Percentiles rank a stretch among this genome's conserved stretches.
Evolutionary conservation across 1,284 basidiomycete genomes (phyloP).

Genomic region (Pulchroboletus neoregius): DNA sequence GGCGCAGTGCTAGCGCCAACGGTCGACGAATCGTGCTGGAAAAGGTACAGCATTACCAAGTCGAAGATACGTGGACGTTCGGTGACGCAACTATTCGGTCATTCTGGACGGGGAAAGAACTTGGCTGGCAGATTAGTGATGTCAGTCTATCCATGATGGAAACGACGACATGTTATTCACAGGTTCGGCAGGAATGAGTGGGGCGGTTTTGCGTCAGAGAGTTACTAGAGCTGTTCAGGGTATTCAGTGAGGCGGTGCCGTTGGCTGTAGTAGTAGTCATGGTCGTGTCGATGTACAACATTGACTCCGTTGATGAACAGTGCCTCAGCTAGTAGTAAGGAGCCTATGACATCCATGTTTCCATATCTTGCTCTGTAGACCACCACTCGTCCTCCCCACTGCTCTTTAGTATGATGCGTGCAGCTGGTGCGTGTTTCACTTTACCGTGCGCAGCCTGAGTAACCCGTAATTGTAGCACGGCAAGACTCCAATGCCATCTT

Average conservation of each 20-base stretch:
- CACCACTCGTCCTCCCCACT: not conserved
- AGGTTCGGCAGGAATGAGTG: constrained; percentile 5
- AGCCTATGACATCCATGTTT: not conserved
- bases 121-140: constrained; percentile 76
- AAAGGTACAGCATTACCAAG: constrained; percentile 40
- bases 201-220: not conserved
- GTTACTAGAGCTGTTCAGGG: not conserved
- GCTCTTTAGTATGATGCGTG: constrained; percentile 13
- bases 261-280: constrained; percentile 18
- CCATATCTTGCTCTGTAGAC: constrained; percentile 14
- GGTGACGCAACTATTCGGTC: constrained; percentile 70
- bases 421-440: constrained; percentile 18
- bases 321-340: not conserved
- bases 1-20: constrained; percentile 32
- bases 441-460: not conserved
- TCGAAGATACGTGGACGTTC: constrained; percentile 50
- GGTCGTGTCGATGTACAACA: not conserved
- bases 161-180: not conserved
- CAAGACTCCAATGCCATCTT: constrained; percentile 35
- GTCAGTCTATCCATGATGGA: constrained; percentile 12
- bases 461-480: constrained; percentile 7
- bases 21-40: constrained; percentile 27
- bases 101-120: constrained; percentile 86
- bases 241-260: constrained; percentile 28
- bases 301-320: constrained; percentile 13